Percentiles rank a stretch among this genome's conserved stretches.
Conservation (phyloP, 768 basidiomycete genomes). For the Tricholoma sp. region DNA sequence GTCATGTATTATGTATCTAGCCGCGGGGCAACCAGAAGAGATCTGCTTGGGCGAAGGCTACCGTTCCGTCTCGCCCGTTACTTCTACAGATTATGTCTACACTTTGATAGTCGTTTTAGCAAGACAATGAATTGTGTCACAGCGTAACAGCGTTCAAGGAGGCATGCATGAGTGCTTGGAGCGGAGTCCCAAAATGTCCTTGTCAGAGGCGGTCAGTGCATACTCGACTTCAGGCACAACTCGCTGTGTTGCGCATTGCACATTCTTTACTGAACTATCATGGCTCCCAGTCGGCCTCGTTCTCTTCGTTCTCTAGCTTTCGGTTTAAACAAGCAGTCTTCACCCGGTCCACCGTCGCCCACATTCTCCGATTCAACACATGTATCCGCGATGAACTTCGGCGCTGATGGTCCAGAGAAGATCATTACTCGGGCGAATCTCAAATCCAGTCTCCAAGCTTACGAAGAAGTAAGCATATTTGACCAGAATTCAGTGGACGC, state of each 20-base stretch:
- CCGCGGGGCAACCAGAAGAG: not conserved
- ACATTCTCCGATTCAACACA: conserved; percentile 81
- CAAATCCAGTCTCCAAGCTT: conserved; percentile 71
- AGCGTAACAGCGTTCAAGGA: too few relatives aligned
- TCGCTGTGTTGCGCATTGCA: conserved; percentile 6
- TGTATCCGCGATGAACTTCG: conserved; percentile 73
- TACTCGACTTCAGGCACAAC: not conserved
- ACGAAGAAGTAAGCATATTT: conserved; percentile 61
- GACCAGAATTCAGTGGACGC: conserved; percentile 1
- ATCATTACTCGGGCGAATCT: conserved; percentile 79
- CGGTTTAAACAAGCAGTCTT: conserved; percentile 36
- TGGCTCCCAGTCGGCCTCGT: conserved; percentile 44
- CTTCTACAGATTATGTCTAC: not conserved
- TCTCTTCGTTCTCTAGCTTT: conserved; percentile 54
- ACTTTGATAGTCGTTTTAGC: not conserved
- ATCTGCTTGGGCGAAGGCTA: not conserved
- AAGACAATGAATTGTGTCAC: too few relatives aligned
- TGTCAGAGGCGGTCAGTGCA: not conserved
- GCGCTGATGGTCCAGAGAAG: conserved; percentile 68
- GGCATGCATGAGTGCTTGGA: too few relatives aligned
- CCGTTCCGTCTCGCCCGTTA: not conserved
- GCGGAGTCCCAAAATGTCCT: not conserved
- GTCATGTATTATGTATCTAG: not conserved
- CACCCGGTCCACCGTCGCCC: conserved; percentile 69
- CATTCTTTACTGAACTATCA: conserved; percentile 30